Base-by-base conservation (phyloP, 306 rosid species). In the Dalbergia cultrata region DNA sequence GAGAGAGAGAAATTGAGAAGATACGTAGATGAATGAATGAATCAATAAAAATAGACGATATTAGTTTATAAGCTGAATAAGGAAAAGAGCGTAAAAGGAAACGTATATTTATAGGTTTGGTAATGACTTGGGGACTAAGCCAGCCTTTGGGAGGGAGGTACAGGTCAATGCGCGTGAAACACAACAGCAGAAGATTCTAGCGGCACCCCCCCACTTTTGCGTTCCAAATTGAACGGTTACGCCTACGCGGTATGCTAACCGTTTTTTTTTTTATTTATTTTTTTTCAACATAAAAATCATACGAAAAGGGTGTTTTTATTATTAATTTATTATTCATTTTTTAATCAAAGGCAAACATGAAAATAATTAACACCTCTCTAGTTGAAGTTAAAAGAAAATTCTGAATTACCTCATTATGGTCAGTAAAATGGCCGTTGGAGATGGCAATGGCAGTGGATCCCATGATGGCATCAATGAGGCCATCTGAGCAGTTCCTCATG, bases 401-500 rank as follows among this genome's bases (percentile, higher is more conserved):
- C 39, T 4, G 6, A 17, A 43, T 60, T 39, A 85, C 98, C 83
- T 94, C 90, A 19, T 90, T 85, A 80, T 94, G 98, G 47, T 85
- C 80, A 5, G 97, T 90, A 87, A 84, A 94, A 76, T 92, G 98
- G 72, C 83, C 2, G 56, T 92, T 94, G 76, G 98, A 94, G 83
- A 94, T 91, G 81, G 97, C 92, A 13, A 94, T 87, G 13, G 86
- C 97, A 11, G 97, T 94, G 70, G 98, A 94, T 1, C 89, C 92
- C 94, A 89, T 86, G 47, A 92, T 86, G 17, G 80, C 91, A 26
- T 94, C 98, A 11, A 94, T 81, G 7, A 94, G 86, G 4, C 97
- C 98, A 57, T 94, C 98, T 0, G 2, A 14, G 41, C 92, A 79
- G 0, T 72, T 83, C 22, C 77, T 84, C 98, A 92, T 92, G 64